These are phyloP conservation scores for Favolaschia claudopus DNA, from an alignment of 768 basidiomycete genomes.

Conservation along the genomic window DNA sequence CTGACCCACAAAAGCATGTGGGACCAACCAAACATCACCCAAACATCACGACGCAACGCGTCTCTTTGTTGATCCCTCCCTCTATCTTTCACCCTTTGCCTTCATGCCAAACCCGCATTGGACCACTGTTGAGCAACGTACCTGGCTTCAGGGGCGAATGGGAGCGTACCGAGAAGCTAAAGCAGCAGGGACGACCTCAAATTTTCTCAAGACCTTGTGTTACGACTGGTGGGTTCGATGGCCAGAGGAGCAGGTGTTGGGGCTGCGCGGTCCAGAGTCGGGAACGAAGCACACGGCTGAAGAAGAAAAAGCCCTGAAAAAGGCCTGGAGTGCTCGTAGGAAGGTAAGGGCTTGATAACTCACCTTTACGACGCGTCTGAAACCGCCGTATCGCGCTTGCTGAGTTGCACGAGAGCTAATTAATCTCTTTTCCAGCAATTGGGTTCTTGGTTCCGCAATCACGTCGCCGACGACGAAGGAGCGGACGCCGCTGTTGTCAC, in stretches of 20 bases:
- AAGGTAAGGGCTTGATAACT: too few species aligned
- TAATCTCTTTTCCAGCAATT: background rate
- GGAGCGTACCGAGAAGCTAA: background rate
- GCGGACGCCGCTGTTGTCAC: background rate
- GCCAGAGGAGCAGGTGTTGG: background rate
- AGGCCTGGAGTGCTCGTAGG: background rate
- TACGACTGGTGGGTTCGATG: background rate
- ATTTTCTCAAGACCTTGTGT: background rate
- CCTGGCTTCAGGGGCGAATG: background rate
- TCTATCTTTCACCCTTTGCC: too few species aligned
- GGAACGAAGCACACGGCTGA: background rate
- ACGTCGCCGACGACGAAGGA: background rate
- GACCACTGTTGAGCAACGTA: background rate
- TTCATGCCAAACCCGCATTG: too few species aligned
- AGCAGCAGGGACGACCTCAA: background rate
- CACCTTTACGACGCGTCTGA: too few species aligned
- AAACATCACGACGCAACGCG: too few species aligned
- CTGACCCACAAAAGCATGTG: too few species aligned
- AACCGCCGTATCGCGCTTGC: too few species aligned
- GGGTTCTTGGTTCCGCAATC: conserved; percentile 4
- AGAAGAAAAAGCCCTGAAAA: background rate
- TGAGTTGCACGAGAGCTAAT: too few species aligned
- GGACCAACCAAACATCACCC: too few species aligned
- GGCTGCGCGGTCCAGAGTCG: background rate
- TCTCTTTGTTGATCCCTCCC: too few species aligned